phyloP scores from a whole-genome alignment of 148 eudicot genomes.

The Heliamphora exappendiculata region DNA sequence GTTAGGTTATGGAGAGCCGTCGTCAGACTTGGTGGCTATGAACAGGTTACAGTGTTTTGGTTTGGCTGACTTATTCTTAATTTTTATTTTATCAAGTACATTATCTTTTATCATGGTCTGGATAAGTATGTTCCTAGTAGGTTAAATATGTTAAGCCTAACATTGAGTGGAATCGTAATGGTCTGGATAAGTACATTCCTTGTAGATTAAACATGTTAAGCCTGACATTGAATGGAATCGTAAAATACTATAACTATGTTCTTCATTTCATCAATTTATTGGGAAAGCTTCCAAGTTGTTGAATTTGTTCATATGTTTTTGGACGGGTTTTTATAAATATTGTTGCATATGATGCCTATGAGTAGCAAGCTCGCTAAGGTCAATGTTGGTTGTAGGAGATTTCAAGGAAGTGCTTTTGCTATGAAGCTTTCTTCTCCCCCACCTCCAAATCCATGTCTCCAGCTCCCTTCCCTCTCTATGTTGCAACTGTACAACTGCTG shows the following conservation, averaged over 20 bases:
- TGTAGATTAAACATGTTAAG: not conserved
- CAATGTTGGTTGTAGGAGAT: not conserved
- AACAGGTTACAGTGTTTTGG: constrained; percentile 23
- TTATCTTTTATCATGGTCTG: not conserved
- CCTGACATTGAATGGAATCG: not conserved
- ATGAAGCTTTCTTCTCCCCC: no score
- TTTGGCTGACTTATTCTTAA: not conserved
- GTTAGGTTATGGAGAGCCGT: constrained; percentile 55
- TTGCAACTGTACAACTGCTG: not conserved
- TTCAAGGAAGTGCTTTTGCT: not conserved
- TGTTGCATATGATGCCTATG: not conserved
- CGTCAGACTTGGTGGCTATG: constrained; percentile 52
- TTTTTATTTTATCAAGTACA: not conserved
- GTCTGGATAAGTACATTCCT: not conserved
- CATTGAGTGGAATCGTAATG: no score
- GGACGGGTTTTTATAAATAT: not conserved
- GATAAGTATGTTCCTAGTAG: no score
- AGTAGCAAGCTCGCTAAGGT: not conserved
- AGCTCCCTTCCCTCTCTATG: not conserved
- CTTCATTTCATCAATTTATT: not conserved
- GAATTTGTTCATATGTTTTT: not conserved
- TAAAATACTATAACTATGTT: no score
- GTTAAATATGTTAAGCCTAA: no score
- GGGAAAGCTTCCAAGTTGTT: not conserved
- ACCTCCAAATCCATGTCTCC: no score